Evolutionary conservation across 2,329 filamentous ascomycete genomes (phyloP), one percentile per base, ranked within the genome.

Genomic region (Sporothrix sp.): DNA sequence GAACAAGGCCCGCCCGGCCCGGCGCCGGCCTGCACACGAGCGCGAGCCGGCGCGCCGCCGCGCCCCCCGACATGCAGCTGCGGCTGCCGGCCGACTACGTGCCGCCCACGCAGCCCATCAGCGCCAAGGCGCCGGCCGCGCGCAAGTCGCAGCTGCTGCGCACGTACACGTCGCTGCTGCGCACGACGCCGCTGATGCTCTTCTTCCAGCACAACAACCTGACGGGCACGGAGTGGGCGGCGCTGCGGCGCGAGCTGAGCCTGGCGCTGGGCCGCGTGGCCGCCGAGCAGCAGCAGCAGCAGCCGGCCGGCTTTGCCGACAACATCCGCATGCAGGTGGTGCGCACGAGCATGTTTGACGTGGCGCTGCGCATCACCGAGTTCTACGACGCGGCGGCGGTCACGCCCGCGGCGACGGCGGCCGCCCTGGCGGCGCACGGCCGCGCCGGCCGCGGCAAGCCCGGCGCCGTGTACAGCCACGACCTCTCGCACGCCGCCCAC

Each of bases 121-220:
- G 87, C 50, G 85, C 94, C 65, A 87, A 91, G 64, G 85, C 83
- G 18, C 79, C 90, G 42, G 85, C 95, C 64, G 84, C 84, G 61
- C 85, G 91, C 65, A 95, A 97, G 71, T 84, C 89, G 14, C 93
- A 98, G 68, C 76, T 97, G 53, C 75, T 82, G 52, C 82, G 90
- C 52, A 81, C 85, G 60, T 96, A 96, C 69, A 87, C 90, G 47
- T 93, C 90, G 42, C 73, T 95, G 54, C 79, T 96, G 52, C 87
- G 87, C 53, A 88, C 88, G 20, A 84, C 87, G 10, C 89, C 90
- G 36, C 68, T 96, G 54, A 83, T 95, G 58, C 77, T 96, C 53
- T 76, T 96, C 61, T 94, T 96, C 73, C 71, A 84, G 61, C 71
- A 83, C 70, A 80, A 80, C 70, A 81, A 83, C 62, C 70, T 86